Evolutionary conservation across 805 yeast genomes (phyloP).

Genomic region (Komagataella kurtzmanii): DNA sequence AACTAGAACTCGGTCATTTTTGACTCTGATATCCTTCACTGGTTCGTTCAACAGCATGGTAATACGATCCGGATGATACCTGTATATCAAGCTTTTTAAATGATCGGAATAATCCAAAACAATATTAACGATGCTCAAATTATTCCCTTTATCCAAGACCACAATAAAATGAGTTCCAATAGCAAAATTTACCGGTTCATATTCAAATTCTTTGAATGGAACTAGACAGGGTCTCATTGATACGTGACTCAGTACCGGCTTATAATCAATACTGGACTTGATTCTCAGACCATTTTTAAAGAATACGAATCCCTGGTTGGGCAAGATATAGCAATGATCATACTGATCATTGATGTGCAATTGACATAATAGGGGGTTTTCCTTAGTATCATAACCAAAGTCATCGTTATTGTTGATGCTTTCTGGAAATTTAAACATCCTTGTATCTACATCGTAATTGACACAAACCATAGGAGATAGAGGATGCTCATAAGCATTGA

Average conservation of each 20-base stretch:
- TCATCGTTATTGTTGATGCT: neutral
- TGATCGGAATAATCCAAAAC: neutral
- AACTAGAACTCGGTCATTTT: neutral
- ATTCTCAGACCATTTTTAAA: constrained; percentile 1
- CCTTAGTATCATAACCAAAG: no score
- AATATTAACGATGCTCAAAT: neutral
- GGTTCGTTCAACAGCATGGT: neutral
- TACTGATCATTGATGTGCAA: constrained; percentile 1
- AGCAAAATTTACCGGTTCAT: neutral
- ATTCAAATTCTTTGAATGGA: neutral
- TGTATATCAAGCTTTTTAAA: neutral
- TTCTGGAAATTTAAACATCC: neutral
- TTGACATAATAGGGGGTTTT: neutral
- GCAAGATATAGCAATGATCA: neutral
- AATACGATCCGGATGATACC: neutral
- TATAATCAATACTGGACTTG: neutral
- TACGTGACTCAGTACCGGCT: neutral
- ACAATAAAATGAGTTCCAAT: neutral
- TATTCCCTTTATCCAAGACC: neutral
- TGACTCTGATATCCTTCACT: neutral
- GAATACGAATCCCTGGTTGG: neutral
- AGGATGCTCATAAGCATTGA: constrained; percentile 1
- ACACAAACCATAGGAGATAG: constrained; percentile 2
- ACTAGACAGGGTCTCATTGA: constrained; percentile 2
- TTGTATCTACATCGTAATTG: neutral